Base-by-base conservation (phyloP, 2,329 filamentous ascomycete genomes). In the Aspergillus sp. region DNA sequence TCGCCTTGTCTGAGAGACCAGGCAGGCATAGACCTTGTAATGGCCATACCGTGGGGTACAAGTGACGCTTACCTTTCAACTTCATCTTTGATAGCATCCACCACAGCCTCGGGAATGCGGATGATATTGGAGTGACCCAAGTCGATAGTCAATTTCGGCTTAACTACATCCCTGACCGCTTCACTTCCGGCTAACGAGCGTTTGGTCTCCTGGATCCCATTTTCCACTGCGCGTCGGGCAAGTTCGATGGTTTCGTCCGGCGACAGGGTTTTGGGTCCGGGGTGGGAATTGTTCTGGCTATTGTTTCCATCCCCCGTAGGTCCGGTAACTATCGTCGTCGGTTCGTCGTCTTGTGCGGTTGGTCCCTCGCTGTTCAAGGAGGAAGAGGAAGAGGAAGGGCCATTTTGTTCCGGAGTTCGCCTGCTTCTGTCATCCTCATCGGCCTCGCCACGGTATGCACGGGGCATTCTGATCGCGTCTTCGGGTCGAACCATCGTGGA, bases 71-170 rank as follows among this genome's bases (percentile, higher is more conserved):
- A 82, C 80, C 80, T 75, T 71, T 82, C 81, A 50, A 84, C 81
- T 64, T 83, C 81, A 66, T 81, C 75, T 66, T 81, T 82, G 59
- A 84, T 80, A 50, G 82, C 76, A 66, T 82, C 79, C 12, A 82
- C 77, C 29, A 83, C 79, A 39, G 79, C 75, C 56, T 80, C 78
- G 1, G 81, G 81, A 58, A 83, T 78, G 57, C 76, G 74, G 36
- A 71, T 74, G 60, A 83, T 81, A 57, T 77, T 77, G 14, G 78
- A 80, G 67, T 82, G 78, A 16, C 80, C 81, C 67, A 84, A 69
- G 62, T 83, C 80, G 59, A 84, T 78, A 1, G 80, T 82, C 61
- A 83, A 67, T 59, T 81, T 81, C 10, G 78, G 78, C 63, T 78
- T 78, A 56, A 81, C 74, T 16, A 78, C 76, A 66, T 80, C 78